Evolutionary conservation across 129 eudicot species (phyloP), one percentile per base, ranked within the genome.

Genomic region (Gnaphalium uliginosum): DNA sequence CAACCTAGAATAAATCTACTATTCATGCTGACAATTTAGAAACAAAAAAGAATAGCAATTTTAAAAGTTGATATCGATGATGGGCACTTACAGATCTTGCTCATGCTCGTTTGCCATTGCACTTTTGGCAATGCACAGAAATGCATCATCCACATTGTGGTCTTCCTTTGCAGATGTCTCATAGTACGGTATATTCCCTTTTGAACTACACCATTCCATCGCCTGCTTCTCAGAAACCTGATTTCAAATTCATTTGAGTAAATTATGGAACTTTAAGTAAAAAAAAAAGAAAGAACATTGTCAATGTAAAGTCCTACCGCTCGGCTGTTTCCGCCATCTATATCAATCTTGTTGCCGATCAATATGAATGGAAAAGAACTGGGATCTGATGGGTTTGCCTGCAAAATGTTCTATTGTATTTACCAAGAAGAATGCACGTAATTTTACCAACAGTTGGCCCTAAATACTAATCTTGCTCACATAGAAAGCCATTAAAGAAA

Each of bases 161-260:
- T 92, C 95, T 80, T 89, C 97, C 77, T 92, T 92, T 66, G 97
- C 96, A 68, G 97, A 92, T 71, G 97, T 89, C 89, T 89, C 97
- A 63, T 83, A 87, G 85, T 92, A 92, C 30, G 93, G 97, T 54
- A 92, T 87, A 79, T 92, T 87, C 79, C 93, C 97, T 78, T 89
- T 92, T 78, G 96, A 84, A 68, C 88, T 88, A 84, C 97, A 92
- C 97, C 96, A 92, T 46, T 92, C 97, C 83, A 69, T 82, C 23
- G 96, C 96, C 74, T 82, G 87, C 78, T 87, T 85, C 84, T 89
- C 93, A 54, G 96, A 92, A 67, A 92, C 96, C 96, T 91, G 82
- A 43, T 73, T 53, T 5, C 13, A 79, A 46, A 29, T 37, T 76
- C 26, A 33, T 25, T 48, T 32, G 11, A 54, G 4, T 35, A 68